Conservation (phyloP, 495 filamentous ascomycete species). For the Talaromyces proteolyticus region DNA sequence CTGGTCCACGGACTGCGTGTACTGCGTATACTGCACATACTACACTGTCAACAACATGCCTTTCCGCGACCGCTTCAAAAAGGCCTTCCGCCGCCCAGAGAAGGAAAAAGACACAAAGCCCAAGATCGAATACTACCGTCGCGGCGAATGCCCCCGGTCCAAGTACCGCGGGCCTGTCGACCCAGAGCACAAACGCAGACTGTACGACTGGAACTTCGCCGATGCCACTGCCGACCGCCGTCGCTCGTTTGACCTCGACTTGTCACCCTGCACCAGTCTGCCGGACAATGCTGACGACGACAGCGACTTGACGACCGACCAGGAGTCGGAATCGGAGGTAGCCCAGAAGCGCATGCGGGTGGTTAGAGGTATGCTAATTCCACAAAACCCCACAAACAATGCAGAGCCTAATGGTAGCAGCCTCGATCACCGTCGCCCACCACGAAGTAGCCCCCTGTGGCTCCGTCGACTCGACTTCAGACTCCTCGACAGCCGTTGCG, state of each 20-base stretch:
- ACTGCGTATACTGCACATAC: no score
- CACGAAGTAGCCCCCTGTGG: conserved; percentile 20
- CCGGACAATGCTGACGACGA: conserved; percentile 15
- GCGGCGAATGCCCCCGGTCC: conserved; percentile 42
- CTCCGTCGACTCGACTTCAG: conserved; percentile 24
- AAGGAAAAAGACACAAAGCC: conserved; percentile 22
- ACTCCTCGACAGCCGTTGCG: conserved; percentile 33
- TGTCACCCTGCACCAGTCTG: conserved; percentile 34
- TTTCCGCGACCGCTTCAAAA: conserved; percentile 38
- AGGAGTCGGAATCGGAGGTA: background rate
- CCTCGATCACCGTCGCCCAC: conserved; percentile 11
- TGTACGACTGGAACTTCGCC: conserved; percentile 46
- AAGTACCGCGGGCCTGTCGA: conserved; percentile 50
- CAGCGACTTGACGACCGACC: conserved; percentile 9
- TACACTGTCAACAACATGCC: conserved; percentile 25
- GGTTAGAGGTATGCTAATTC: background rate
- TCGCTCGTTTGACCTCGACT: conserved; percentile 27
- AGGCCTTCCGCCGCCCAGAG: conserved; percentile 30
- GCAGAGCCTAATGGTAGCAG: conserved; percentile 6
- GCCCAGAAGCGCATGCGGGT: conserved; percentile 4
- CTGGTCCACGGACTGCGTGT: conserved; percentile 2
- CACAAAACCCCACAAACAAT: background rate
- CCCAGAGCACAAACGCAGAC: conserved; percentile 39
- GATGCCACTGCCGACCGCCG: conserved; percentile 28
- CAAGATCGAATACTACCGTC: conserved; percentile 47